Conservation (phyloP, 805 yeast genomes). For the Pichia cephalocereana region DNA sequence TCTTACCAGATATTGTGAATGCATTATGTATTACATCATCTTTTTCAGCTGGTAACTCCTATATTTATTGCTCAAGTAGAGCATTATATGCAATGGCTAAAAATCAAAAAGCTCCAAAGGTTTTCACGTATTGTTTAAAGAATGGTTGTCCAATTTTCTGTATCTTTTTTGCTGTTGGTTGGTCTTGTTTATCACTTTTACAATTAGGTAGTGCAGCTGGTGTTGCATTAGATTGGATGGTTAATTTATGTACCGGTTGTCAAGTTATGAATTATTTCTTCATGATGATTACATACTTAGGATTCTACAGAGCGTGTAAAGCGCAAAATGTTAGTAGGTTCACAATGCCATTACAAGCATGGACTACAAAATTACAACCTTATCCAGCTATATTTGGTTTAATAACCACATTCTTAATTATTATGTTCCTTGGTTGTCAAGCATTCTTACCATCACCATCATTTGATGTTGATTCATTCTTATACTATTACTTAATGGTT, state of each 20-base stretch:
- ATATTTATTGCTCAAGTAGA: constrained; percentile 61
- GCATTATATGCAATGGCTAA: constrained; percentile 61
- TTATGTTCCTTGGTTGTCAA: constrained; percentile 31
- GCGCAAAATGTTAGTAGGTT: constrained; percentile 44
- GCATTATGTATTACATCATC: constrained; percentile 67
- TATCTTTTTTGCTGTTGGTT: constrained; percentile 25
- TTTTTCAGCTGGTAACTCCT: constrained; percentile 78
- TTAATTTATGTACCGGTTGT: constrained; percentile 23
- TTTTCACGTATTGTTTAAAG: constrained; percentile 52
- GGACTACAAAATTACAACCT: constrained; percentile 35
- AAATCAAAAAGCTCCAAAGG: constrained; percentile 63
- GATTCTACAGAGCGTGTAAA: constrained; percentile 54
- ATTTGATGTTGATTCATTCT: constrained; percentile 32
- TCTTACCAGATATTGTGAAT: constrained; percentile 70
- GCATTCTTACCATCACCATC: constrained; percentile 28
- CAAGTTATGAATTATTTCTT: constrained; percentile 22
- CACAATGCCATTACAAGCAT: constrained; percentile 38
- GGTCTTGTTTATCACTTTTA: constrained; percentile 23
- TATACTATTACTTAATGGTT: constrained; percentile 35
- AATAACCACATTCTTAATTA: constrained; percentile 27
- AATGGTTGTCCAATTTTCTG: constrained; percentile 45
- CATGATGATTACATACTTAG: constrained; percentile 42
- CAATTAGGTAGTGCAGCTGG: constrained; percentile 28
- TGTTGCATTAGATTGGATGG: constrained; percentile 25
- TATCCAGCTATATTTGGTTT: constrained; percentile 21